Evolutionary conservation across 2,329 filamentous ascomycete species (phyloP).

Genomic region (Colletotrichum sp.): DNA sequence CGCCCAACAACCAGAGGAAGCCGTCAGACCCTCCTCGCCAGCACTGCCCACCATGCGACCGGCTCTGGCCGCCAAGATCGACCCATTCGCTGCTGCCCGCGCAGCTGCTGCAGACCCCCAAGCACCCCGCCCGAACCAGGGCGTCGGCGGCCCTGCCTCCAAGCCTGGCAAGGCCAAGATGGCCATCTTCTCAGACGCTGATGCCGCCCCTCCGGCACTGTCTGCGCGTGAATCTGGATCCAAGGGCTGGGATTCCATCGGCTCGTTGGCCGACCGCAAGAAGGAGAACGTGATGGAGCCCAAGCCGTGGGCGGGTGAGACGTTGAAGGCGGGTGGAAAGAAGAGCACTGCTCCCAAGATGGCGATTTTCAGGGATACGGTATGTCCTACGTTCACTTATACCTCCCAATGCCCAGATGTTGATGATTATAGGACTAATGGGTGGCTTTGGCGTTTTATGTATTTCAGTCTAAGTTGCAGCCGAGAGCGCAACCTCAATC

Average conservation of each 20-base stretch:
- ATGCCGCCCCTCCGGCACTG: conserved; percentile 62
- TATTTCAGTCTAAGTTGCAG: conserved; percentile 54
- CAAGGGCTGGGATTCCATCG: conserved; percentile 92
- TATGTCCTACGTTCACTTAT: conserved; percentile 59
- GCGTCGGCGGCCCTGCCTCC: conserved; percentile 53
- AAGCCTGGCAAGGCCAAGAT: conserved; percentile 82
- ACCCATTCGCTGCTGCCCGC: conserved; percentile 73
- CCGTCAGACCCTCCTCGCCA: conserved; percentile 79
- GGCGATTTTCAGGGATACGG: conserved; percentile 93
- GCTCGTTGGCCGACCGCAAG: conserved; percentile 82
- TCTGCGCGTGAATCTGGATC: conserved; percentile 56
- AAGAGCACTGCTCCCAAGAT: conserved; percentile 80
- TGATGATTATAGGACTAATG: conserved; percentile 98
- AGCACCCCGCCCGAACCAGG: conserved; percentile 57
- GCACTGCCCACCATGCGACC: conserved; percentile 84
- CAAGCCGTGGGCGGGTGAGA: conserved; percentile 92
- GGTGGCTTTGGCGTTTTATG: conserved; percentile 48
- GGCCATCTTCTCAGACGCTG: conserved; percentile 85
- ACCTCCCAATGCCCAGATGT: conserved; percentile 63
- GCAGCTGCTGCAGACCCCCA: conserved; percentile 68
- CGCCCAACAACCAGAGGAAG: conserved; percentile 66
- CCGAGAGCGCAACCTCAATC: conserved; percentile 30
- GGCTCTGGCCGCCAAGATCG: conserved; percentile 82
- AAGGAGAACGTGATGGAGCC: conserved; percentile 92
- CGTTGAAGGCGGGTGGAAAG: conserved; percentile 84